phyloP scores from a whole-genome alignment of 495 filamentous ascomycete genomes.

The Penicillium malachiteum region DNA sequence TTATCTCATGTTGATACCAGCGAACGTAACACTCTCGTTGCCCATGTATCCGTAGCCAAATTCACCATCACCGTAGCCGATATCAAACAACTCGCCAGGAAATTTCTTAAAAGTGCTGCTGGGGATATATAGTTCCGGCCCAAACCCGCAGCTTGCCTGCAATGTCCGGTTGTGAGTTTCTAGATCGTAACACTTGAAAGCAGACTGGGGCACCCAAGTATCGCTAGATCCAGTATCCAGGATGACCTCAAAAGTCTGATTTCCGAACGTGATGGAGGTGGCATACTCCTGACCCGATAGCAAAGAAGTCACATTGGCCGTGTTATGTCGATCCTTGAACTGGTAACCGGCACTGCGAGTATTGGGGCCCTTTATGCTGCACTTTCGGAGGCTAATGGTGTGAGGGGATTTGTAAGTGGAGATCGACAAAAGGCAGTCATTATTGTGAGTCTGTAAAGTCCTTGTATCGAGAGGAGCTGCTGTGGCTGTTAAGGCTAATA shows the following conservation, averaged over 20 bases:
- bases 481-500: background rate
- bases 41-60: slow-evolving; percentile 53
- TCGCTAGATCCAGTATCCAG: slow-evolving; percentile 61
- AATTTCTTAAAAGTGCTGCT: slow-evolving; percentile 37
- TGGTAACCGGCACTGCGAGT: background rate
- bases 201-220: slow-evolving; percentile 53
- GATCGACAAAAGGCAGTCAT: background rate
- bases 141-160: slow-evolving; percentile 47
- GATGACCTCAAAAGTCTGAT: slow-evolving; percentile 41
- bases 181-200: slow-evolving; percentile 46
- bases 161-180: slow-evolving; percentile 16
- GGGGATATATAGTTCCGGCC: slow-evolving; percentile 37
- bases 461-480: background rate
- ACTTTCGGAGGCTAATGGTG: background rate
- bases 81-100: slow-evolving; percentile 50
- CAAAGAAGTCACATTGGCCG: background rate
- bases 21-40: slow-evolving; percentile 51
- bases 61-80: slow-evolving; percentile 54
- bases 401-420: background rate
- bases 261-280: slow-evolving; percentile 3
- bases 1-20: slow-evolving; percentile 52
- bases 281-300: slow-evolving; percentile 5
- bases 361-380: background rate
- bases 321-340: background rate
- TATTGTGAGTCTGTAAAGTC: background rate